Percentiles rank a stretch among this genome's conserved stretches.
phyloP scores from a whole-genome alignment of 768 basidiomycete genomes.

The Tylopilus intermedius region DNA sequence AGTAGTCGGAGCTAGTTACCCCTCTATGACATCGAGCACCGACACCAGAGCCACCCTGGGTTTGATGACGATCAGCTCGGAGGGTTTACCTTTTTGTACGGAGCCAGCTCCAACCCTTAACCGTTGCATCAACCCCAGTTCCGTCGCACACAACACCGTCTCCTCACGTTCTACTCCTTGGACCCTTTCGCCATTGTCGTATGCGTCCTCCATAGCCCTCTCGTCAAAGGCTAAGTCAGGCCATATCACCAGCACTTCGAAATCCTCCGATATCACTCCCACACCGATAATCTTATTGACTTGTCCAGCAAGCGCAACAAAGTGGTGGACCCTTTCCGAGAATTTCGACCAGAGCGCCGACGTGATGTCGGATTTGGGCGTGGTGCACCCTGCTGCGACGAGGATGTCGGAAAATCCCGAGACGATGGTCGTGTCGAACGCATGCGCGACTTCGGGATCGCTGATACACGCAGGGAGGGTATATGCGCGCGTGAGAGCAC shows the following conservation, averaged over 20 bases:
- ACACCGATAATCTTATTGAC: constrained; percentile 33
- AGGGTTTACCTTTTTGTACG: no score
- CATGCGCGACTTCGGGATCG: constrained; percentile 3
- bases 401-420: constrained; percentile 26
- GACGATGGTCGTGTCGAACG: constrained; percentile 8
- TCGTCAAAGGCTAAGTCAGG: no score
- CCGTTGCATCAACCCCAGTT: no score
- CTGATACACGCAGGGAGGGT: constrained; percentile 8
- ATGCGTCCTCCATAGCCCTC: no score
- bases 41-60: no score
- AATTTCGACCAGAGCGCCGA: constrained; percentile 41
- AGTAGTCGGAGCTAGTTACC: no score
- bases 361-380: constrained; percentile 23
- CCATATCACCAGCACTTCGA: constrained; percentile 10
- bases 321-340: constrained; percentile 33
- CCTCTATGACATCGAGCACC: no score
- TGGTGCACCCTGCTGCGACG: constrained; percentile 22
- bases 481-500: constrained; percentile 32
- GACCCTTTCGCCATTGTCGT: no score
- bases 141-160: no score
- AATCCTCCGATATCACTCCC: constrained; percentile 23
- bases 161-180: no score
- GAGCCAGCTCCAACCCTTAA: no score
- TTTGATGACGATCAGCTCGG: no score
- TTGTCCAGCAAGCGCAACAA: constrained; percentile 42